phyloP scores from a whole-genome alignment of 1,284 basidiomycete genomes.

The Ganoderma resinaceum region DNA sequence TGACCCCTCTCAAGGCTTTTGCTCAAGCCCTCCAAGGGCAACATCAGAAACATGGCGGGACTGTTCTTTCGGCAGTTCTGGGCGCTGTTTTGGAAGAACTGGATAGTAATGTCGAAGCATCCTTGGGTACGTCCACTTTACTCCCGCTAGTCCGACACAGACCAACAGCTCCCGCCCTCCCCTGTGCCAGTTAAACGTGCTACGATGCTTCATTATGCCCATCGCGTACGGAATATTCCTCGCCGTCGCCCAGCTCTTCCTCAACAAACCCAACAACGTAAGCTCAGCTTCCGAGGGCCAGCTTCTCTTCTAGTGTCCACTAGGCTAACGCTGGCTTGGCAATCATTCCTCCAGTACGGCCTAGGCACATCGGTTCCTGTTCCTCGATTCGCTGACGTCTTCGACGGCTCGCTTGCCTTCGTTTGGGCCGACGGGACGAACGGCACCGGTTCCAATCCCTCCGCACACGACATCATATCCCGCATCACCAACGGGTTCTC shows the following conservation, averaged over 20 bases:
- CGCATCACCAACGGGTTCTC: slow-evolving; percentile 60
- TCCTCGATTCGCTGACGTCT: slow-evolving; percentile 53
- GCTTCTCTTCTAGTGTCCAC: slow-evolving; percentile 11
- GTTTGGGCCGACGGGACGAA: slow-evolving; percentile 72
- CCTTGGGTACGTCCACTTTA: slow-evolving; percentile 52
- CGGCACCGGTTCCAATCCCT: slow-evolving; percentile 51
- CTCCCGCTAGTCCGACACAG: not conserved
- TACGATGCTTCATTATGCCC: slow-evolving; percentile 74
- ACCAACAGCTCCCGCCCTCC: not conserved
- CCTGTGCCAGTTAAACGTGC: slow-evolving; percentile 58
- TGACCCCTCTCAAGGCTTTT: slow-evolving; percentile 1
- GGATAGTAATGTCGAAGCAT: slow-evolving; percentile 72
- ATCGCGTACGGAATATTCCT: slow-evolving; percentile 76
- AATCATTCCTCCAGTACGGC: slow-evolving; percentile 56
- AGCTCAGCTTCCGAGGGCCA: slow-evolving; percentile 31
- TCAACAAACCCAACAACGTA: slow-evolving; percentile 63
- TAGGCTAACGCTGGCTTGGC: not conserved
- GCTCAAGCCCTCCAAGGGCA: not conserved
- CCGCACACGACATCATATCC: slow-evolving; percentile 64
- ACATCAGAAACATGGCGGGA: slow-evolving; percentile 28
- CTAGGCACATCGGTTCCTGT: slow-evolving; percentile 64
- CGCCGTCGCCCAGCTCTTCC: slow-evolving; percentile 65
- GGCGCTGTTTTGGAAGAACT: slow-evolving; percentile 77
- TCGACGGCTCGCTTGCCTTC: slow-evolving; percentile 59
- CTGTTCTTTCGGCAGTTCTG: slow-evolving; percentile 68